Evolutionary conservation across 495 filamentous ascomycete species (phyloP).

Genomic region (Poronia punctata): DNA sequence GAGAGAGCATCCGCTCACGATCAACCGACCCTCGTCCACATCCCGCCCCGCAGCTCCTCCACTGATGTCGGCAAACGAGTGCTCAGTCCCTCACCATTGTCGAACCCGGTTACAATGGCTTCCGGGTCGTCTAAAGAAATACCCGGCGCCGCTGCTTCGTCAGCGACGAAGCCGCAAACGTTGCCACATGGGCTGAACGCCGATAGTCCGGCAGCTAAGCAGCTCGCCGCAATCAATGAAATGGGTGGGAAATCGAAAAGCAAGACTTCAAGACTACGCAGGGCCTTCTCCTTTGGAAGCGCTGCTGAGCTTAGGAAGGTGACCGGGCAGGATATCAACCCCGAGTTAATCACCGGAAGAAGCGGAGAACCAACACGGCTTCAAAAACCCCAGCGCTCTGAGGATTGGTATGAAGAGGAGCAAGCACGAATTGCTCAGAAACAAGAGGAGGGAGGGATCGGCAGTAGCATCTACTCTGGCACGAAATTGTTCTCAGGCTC

Average conservation of each 20-base stretch:
- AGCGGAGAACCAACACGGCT: slow-evolving; percentile 54
- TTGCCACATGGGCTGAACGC: slow-evolving; percentile 11
- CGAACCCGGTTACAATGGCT: slow-evolving; percentile 66
- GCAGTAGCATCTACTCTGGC: slow-evolving; percentile 87
- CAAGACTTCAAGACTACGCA: slow-evolving; percentile 82
- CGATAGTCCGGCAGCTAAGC: slow-evolving; percentile 67
- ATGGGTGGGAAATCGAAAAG: slow-evolving; percentile 59
- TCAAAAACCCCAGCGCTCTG: slow-evolving; percentile 66
- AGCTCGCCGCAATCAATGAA: slow-evolving; percentile 73
- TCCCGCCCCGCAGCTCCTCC: slow-evolving; percentile 63
- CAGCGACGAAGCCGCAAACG: slow-evolving; percentile 32
- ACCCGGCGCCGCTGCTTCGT: slow-evolving; percentile 25
- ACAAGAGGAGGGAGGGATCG: slow-evolving; percentile 86
- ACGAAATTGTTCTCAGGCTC: slow-evolving; percentile 84
- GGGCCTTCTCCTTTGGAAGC: slow-evolving; percentile 96
- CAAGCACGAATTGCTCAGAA: slow-evolving; percentile 84
- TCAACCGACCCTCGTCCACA: slow-evolving; percentile 52
- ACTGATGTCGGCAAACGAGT: slow-evolving; percentile 65
- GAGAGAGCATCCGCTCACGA: slow-evolving; percentile 38
- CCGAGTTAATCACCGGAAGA: slow-evolving; percentile 40
- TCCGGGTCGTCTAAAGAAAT: slow-evolving; percentile 31
- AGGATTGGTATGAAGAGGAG: slow-evolving; percentile 60
- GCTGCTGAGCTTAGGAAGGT: slow-evolving; percentile 84
- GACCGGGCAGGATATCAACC: slow-evolving; percentile 50
- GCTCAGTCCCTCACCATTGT: slow-evolving; percentile 78